Percentiles rank a stretch among this genome's conserved stretches.
These are phyloP conservation scores for Massarina eburnea DNA, from an alignment of 2,329 filamentous ascomycete genomes.

Conservation along the genomic window DNA sequence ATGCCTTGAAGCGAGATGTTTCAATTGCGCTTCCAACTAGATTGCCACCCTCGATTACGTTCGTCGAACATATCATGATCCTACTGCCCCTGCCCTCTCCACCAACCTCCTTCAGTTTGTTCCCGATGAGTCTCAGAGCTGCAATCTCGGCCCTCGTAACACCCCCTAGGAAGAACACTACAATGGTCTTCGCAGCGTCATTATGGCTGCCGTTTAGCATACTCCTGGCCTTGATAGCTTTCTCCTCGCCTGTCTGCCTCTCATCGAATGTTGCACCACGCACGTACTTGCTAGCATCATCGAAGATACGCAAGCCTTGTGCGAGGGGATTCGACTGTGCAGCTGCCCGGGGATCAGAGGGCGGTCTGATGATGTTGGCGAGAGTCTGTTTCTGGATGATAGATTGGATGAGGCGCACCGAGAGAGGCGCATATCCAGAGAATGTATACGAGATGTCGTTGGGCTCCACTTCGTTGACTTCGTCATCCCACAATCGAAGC, in stretches of 20 bases:
- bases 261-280: constrained; percentile 90
- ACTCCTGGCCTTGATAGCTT: constrained; percentile 82
- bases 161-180: constrained; percentile 97
- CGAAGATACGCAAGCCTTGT: constrained; percentile 90
- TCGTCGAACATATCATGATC: constrained; percentile 90
- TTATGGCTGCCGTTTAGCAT: constrained; percentile 69
- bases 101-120: constrained; percentile 67
- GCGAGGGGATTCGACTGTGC: constrained; percentile 59
- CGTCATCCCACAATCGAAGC: constrained; percentile 87
- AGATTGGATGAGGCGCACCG: constrained; percentile 87
- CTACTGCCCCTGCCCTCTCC: constrained; percentile 70
- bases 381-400: constrained; percentile 89
- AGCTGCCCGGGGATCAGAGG: constrained; percentile 38
- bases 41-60: constrained; percentile 83
- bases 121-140: constrained; percentile 84
- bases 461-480: constrained; percentile 92
- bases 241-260: constrained; percentile 88
- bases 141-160: constrained; percentile 97
- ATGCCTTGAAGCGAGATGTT: constrained; percentile 50
- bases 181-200: constrained; percentile 71
- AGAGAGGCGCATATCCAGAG: constrained; percentile 92
- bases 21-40: constrained; percentile 87
- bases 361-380: constrained; percentile 57
- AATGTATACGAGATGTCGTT: constrained; percentile 98
- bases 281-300: constrained; percentile 85